These are phyloP conservation scores for Aegle marmelos DNA, from an alignment of 345 rosid genomes.

Conservation along the genomic window DNA sequence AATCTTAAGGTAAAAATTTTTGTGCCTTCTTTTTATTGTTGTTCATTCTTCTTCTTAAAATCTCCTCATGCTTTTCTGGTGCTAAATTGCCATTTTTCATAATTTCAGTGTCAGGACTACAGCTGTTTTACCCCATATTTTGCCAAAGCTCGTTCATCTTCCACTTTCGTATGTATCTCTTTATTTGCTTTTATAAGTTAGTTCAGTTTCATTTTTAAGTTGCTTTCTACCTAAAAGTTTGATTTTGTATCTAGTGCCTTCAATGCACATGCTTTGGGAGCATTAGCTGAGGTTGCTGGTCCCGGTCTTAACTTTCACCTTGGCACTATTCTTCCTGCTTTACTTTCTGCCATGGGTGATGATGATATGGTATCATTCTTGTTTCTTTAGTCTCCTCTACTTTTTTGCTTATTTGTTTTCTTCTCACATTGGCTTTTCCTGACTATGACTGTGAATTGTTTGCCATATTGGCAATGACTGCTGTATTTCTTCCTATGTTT, in stretches of 20 bases:
- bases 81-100: constrained; percentile 22
- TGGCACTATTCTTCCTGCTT: constrained; percentile 86
- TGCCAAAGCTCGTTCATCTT: constrained; percentile 86
- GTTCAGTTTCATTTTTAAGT: not conserved
- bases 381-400: not conserved
- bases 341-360: constrained; percentile 81
- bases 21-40: not conserved
- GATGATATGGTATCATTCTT: constrained; percentile 52
- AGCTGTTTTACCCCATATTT: constrained; percentile 97
- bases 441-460: not conserved
- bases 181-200: constrained; percentile 15
- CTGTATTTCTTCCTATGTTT: not conserved
- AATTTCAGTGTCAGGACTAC: constrained; percentile 84
- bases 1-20: constrained; percentile 62
- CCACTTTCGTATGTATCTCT: constrained; percentile 84
- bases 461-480: not conserved
- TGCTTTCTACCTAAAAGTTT: constrained; percentile 4
- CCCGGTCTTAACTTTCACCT: constrained; percentile 85
- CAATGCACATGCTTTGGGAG: constrained; percentile 97
- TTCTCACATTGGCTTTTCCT: not conserved
- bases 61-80: constrained; percentile 11
- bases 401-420: not conserved
- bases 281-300: constrained; percentile 97
- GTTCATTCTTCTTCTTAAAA: constrained; percentile 8
- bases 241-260: constrained; percentile 59